Base-by-base conservation (phyloP, 176 grass and related monocot genomes). In the Aechmea fasciata region DNA sequence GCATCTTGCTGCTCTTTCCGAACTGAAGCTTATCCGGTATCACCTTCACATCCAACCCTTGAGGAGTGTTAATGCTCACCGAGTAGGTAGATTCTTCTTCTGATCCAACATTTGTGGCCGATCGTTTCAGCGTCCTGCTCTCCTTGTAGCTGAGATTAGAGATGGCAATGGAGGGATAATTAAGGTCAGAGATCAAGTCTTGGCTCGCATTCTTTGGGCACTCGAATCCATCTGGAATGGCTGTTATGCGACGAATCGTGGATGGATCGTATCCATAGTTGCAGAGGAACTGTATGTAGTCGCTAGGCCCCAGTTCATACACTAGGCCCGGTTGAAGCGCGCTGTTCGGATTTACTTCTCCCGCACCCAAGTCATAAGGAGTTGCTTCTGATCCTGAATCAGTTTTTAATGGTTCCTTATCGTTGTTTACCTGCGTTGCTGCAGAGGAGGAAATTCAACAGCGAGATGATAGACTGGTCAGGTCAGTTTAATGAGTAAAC, bases 101-200 rank as follows among this genome's bases (percentile, higher is more conserved):
- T 20, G 75, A 71, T 13, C 88, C 88, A 11, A 96, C 81, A 22
- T 91, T 96, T 9, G 83, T 96, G 22, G 85, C 85, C 2, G 52
- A 41, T 13, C 92, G 78, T 13, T 51, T 78, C 57, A 96, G 78
- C 0, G 73, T 81, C 75, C 62, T 77, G 47, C 50, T 47, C 29
- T 51, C 49, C 1, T 70, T 59, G 4, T 9, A 51, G n/a, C 48
- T 57, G 33, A 91, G 78, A 49, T 48, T 80, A 0, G 83, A n/a
- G 14, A 91, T 73, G 11, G 88, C 73, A 52, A 96, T 89, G 0
- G 92, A 96, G 6, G 92, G 88, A 67, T 96, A 96, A 69, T 96
- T 96, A 26, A 91, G 85, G 20, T 89, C 53, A n/a, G 92, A 96
- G 71, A 96, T 96, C 72, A 87, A 63, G 50, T 81, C 73, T 61